Evolutionary conservation across 495 filamentous ascomycete species (phyloP).

Genomic region (Aspergillus nanangensis): DNA sequence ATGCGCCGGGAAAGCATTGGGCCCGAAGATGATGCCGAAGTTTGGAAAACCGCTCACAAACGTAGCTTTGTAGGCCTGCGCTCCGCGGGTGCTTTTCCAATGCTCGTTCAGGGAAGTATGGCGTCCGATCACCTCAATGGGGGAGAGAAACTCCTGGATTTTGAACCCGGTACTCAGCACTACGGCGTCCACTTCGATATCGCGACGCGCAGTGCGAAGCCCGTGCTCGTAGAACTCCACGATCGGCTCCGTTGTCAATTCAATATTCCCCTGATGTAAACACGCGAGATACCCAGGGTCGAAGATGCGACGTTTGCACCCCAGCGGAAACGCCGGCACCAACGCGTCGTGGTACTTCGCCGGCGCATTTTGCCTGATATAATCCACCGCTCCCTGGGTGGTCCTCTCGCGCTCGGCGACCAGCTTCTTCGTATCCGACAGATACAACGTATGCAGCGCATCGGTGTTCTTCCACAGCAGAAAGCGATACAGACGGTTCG

Average conservation of each 20-base stretch:
- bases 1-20: slow-evolving; percentile 57
- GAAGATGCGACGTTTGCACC: slow-evolving; percentile 53
- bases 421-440: not conserved
- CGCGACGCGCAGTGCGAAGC: slow-evolving; percentile 16
- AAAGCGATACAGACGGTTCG: not conserved
- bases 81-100: slow-evolving; percentile 45
- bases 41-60: slow-evolving; percentile 57
- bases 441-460: not conserved
- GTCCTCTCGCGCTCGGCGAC: not conserved
- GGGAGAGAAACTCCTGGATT: slow-evolving; percentile 30
- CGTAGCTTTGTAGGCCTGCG: slow-evolving; percentile 53
- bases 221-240: slow-evolving; percentile 40
- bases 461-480: not conserved
- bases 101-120: slow-evolving; percentile 37
- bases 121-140: slow-evolving; percentile 36
- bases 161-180: slow-evolving; percentile 49
- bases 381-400: not conserved
- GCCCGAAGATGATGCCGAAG: slow-evolving; percentile 56
- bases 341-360: slow-evolving; percentile 54
- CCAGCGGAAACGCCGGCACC: slow-evolving; percentile 51
- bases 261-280: slow-evolving; percentile 43
- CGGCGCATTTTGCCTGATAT: slow-evolving; percentile 42
- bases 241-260: slow-evolving; percentile 28
- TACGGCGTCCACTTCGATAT: slow-evolving; percentile 38
- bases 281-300: slow-evolving; percentile 47